Evolutionary conservation across 2,329 filamentous ascomycete genomes (phyloP), one percentile per base, ranked within the genome.

Genomic region (Botrytis sinoallii): DNA sequence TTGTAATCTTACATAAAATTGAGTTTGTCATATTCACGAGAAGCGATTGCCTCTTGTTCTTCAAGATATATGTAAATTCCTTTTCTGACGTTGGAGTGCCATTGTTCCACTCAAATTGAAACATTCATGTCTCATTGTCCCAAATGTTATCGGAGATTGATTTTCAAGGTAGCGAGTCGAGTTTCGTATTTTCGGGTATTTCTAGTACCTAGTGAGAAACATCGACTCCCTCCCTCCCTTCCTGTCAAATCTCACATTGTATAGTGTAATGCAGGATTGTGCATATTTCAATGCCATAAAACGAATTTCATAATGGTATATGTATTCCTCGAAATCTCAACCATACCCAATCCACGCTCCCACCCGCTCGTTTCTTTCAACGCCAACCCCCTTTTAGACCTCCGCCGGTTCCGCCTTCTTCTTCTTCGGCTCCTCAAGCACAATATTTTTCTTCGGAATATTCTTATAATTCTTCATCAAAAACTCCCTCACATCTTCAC

Each of bases 351-450:
- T 46, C 40, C 42, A 70, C n/a, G 16, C 40, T 42, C 20, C n/a
- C 5, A 25, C 18, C 38, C 5, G 25, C 14, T 12, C 35, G 1
- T 40, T 6, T n/a, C 29, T 2, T n/a, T 44, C 25, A 63, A 35
- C 12, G 7, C 22, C 35, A n/a, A 29, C 10, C 25, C 4, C 25
- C 14, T 29, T 29, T 35, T 68, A 68, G 20, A 55, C 70, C 35
- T 72, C 70, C 25, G 59, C 71, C n/a, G 52, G 65, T 10, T 55
- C 82, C 77, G 87, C 90, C 85, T 97, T 97, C 89, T 96, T 96
- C 86, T 94, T 94, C 89, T 97, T 98, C 82, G 98, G 95, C 83
- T 98, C 95, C 61, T 98, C 89, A 80, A 95, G 85, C 84, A 98
- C 95, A 79, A 98, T 92, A 84, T 99, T 98, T 81, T 97, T 94